Evolutionary conservation across 1,139 yeast genomes (phyloP), one percentile per base, ranked within the genome.

Genomic region (Blastobotrys ciferrii): DNA sequence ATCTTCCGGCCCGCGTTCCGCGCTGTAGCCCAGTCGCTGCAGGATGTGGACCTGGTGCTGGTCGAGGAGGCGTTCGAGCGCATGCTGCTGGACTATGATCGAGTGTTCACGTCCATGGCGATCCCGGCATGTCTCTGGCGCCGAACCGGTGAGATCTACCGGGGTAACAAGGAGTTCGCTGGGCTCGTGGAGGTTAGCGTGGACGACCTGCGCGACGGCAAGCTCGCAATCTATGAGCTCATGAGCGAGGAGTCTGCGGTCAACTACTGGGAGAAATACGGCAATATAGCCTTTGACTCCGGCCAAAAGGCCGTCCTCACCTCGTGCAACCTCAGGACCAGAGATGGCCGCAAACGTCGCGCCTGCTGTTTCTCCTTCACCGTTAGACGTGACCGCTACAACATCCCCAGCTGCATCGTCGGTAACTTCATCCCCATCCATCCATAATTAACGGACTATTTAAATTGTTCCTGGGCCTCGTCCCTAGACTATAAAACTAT

Each of bases 111-210:
- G 0, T 85, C 96, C 4, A 89, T 91, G 96, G 96, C 97, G 6
- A 89, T 92, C 49, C 98, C 98, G 0, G 97, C 98, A 0, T 91
- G 98, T 69, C 74, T 92, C 35, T 92, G 98, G 98, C 75, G 98
- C 61, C 82, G 98, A 59, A 91, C 98, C 0, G 98, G 98, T 1
- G 98, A 92, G 60, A 91, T 92, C 3, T 92, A 88, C 61, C 73
- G 98, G 54, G 98, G 97, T 1, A 92, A 92, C 66, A 89, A 91
- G 65, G 98, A 92, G 66, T 92, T 92, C 76, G 98, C 98, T 0
- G 87, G 94, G 2, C 69, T 92, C 54, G 97, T 91, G 1, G 96
- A 91, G n/a, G 95, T 88, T 11, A 80, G 82, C 40, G 88, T 94
- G 1, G 97, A 91, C 63, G 96, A 89, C 63, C 72, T 92, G 61